Percentiles rank a stretch among this genome's conserved stretches.
These are phyloP conservation scores for Candida gigantensis DNA, from an alignment of 1,139 yeast genomes.

Conservation along the genomic window DNA sequence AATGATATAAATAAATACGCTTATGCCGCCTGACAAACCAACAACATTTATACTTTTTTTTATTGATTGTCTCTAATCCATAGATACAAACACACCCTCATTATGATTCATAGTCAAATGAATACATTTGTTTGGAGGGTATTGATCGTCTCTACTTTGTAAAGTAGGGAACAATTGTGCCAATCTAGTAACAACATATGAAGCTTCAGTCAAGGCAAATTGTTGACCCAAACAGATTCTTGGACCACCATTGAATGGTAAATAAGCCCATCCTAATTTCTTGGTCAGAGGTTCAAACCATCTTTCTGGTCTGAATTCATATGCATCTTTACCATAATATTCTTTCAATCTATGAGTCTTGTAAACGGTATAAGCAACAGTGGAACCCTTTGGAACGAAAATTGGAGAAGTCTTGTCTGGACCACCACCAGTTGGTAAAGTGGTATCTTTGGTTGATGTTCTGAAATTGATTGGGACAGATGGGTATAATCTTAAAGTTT, in stretches of 20 bases:
- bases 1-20: background rate
- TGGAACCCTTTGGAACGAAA: slow-evolving; percentile 47
- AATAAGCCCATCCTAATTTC: slow-evolving; percentile 52
- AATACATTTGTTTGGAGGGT: slow-evolving; percentile 33
- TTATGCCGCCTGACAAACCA: no score
- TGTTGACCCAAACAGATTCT: slow-evolving; percentile 64
- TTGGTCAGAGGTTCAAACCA: slow-evolving; percentile 36
- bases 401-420: slow-evolving; percentile 43
- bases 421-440: slow-evolving; percentile 55
- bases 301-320: slow-evolving; percentile 51
- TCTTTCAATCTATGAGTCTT: slow-evolving; percentile 46
- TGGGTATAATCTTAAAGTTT: slow-evolving; percentile 55
- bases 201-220: slow-evolving; percentile 59
- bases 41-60: background rate
- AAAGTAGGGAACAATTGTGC: slow-evolving; percentile 42
- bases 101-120: slow-evolving; percentile 33
- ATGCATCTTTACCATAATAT: slow-evolving; percentile 51
- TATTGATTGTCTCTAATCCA: slow-evolving; percentile 15
- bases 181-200: slow-evolving; percentile 48
- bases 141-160: slow-evolving; percentile 24
- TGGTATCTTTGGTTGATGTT: slow-evolving; percentile 40
- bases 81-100: slow-evolving; percentile 25
- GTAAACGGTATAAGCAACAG: slow-evolving; percentile 45
- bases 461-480: slow-evolving; percentile 57
- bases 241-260: slow-evolving; percentile 66